phyloP scores from a whole-genome alignment of 1,139 yeast species.

The Suhomyces taliae region DNA sequence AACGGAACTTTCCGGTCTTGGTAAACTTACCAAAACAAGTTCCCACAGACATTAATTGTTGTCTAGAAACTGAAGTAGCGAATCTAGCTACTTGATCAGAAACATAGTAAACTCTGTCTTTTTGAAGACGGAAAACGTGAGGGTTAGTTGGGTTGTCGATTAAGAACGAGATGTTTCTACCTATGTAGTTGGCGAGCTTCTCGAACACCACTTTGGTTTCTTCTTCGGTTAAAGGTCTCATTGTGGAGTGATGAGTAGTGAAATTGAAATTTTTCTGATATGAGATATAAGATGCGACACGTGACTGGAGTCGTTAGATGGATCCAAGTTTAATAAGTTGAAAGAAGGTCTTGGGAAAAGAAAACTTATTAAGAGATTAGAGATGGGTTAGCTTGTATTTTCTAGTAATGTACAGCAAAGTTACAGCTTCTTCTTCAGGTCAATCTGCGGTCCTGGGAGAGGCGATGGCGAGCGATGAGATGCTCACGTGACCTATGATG shows the following conservation, averaged over 20 bases:
- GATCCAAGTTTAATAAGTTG: not conserved
- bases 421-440: too few relatives aligned
- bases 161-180: slow-evolving; percentile 85
- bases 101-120: slow-evolving; percentile 94
- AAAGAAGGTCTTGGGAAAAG: too few relatives aligned
- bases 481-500: too few relatives aligned
- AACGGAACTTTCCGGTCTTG: slow-evolving; percentile 92
- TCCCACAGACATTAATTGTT: slow-evolving; percentile 88
- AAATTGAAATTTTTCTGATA: slow-evolving; percentile 2
- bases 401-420: too few relatives aligned
- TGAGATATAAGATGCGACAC: slow-evolving; percentile 1
- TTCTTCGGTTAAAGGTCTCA: slow-evolving; percentile 97
- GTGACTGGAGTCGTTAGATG: not conserved
- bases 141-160: slow-evolving; percentile 89
- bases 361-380: too few relatives aligned
- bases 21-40: slow-evolving; percentile 95
- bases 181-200: slow-evolving; percentile 93
- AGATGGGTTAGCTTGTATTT: too few relatives aligned
- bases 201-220: slow-evolving; percentile 96
- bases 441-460: too few relatives aligned
- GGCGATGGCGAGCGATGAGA: too few relatives aligned
- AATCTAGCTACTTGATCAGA: slow-evolving; percentile 77
- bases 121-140: slow-evolving; percentile 92
- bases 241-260: slow-evolving; percentile 21
- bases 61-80: slow-evolving; percentile 89